Percentiles rank a stretch among this genome's conserved stretches.
These are phyloP conservation scores for Nannizziopsis arthrosporioides DNA, from an alignment of 2,329 filamentous ascomycete genomes.

Conservation along the genomic window DNA sequence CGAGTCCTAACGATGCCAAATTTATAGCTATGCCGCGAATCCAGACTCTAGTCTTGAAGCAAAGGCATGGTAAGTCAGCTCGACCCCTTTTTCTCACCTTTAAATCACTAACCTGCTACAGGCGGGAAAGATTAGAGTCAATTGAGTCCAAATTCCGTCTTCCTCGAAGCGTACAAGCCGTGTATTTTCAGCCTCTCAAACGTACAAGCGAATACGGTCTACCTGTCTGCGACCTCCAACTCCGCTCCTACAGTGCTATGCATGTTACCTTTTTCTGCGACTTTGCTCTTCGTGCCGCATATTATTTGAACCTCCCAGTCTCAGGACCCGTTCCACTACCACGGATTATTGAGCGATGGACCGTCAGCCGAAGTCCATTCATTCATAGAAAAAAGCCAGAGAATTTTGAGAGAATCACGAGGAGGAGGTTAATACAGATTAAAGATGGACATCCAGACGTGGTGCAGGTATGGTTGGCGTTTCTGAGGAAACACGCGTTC, in stretches of 20 bases:
- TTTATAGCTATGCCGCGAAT: conserved; percentile 2
- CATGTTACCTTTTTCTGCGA: conserved; percentile 91
- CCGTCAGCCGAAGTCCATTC: conserved; percentile 77
- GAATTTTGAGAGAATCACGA: conserved; percentile 88
- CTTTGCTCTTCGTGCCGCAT: conserved; percentile 86
- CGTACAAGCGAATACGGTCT: conserved; percentile 65
- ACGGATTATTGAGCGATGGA: conserved; percentile 83
- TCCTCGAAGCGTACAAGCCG: conserved; percentile 69
- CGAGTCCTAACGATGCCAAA: background rate
- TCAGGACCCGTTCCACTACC: conserved; percentile 78
- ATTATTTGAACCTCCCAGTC: conserved; percentile 79
- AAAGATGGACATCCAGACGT: conserved; percentile 80
- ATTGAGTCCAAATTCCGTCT: conserved; percentile 41
- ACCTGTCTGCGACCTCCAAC: conserved; percentile 78
- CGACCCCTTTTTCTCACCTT: no score
- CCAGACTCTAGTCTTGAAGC: conserved; percentile 4
- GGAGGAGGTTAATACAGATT: conserved; percentile 79
- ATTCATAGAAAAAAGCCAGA: conserved; percentile 96
- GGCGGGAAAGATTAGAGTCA: conserved; percentile 28
- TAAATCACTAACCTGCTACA: conserved; percentile 11
- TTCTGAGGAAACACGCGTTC: conserved; percentile 81
- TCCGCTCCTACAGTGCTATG: conserved; percentile 80
- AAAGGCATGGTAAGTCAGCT: conserved; percentile 5
- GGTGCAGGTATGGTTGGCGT: conserved; percentile 85
- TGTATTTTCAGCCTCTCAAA: conserved; percentile 75